Base-by-base conservation (phyloP, 257 asterid genomes). In the Rauvolfia tetraphylla region DNA sequence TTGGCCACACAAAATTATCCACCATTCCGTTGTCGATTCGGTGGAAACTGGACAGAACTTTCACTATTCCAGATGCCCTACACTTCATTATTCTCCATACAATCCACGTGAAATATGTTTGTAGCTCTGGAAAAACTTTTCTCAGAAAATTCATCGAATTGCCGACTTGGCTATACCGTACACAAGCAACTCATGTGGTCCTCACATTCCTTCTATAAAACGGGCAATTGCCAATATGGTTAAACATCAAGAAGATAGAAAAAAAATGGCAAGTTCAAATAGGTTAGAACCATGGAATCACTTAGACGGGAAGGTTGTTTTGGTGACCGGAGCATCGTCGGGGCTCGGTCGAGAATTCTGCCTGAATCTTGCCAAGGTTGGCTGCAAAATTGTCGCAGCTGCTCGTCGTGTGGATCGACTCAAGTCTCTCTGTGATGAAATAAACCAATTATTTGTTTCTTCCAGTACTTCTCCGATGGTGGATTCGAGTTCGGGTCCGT, bases 261-360 rank as follows among this genome's bases (percentile, higher is more conserved):
- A 0, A 7, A 23, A 17, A 33, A 72, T 72, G 76, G 76, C 36
- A 11, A 39, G 22, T 31, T 51, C 48, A 29, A 51, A n/a, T 29
- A 80, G 51, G 31, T 61, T 91, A 79, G 97, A 92, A 86, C 94
- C 97, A 74, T 88, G 98, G 98, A 49, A 56, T 7, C 81, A 79
- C 68, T 79, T 90, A 74, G 61, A 71, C 3, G 89, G 79, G 79
- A 91, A 90, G 65, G 84, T 90, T 38, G 97, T 93, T 74, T 69
- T 91, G 88, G 88, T 93, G 39, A 93, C 98, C 65, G 97, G 97
- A 53, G 93, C 98, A 1, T 93, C 98, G 1, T 88, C 97, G 10
- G 98, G 98, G 5, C 80, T 92, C 10, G 98, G 98, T 38, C 85
- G 91, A 7, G 90, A 83, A 15, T 83, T 86, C 80, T 89, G 95